These are phyloP conservation scores for Breviolum minutum DNA, from an alignment of 73 alveolate genomes.

Conservation along the genomic window DNA sequence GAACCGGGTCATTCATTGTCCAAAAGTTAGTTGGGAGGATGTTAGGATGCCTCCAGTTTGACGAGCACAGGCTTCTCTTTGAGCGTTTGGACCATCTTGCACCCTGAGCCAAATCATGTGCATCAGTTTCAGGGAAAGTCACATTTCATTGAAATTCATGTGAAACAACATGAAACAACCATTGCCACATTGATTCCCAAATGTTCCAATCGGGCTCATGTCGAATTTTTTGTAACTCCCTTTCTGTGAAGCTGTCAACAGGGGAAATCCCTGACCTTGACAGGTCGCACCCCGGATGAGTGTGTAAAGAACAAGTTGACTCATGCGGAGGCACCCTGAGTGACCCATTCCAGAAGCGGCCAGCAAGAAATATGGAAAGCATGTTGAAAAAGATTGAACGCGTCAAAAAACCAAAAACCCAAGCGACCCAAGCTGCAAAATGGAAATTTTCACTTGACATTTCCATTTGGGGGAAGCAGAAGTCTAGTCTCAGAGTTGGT, in stretches of 20 bases:
- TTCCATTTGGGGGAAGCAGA: too few species aligned
- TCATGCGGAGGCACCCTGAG: slow-evolving; percentile 6
- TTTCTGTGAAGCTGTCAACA: too few species aligned
- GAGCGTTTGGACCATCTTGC: too few species aligned
- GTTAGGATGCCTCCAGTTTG: too few species aligned
- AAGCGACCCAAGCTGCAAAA: too few species aligned
- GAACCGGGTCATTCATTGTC: neutral
- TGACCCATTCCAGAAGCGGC: neutral
- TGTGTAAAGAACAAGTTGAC: slow-evolving; percentile 36
- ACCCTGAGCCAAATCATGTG: neutral
- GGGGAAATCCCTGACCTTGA: neutral
- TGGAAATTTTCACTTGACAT: too few species aligned
- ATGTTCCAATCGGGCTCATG: too few species aligned
- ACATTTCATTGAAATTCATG: neutral
- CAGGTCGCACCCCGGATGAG: slow-evolving; percentile 56
- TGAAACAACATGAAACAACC: neutral
- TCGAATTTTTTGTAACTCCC: too few species aligned
- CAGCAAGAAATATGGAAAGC: neutral
- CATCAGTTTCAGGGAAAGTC: neutral
- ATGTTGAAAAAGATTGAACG: neutral
- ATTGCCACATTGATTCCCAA: neutral
- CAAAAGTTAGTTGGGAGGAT: neutral
- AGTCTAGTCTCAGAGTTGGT: too few species aligned
- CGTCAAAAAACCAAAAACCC: too few species aligned
- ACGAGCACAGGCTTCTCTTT: too few species aligned